Evolutionary conservation across 805 yeast species (phyloP).

Genomic region (Metschnikowia cubensis): DNA sequence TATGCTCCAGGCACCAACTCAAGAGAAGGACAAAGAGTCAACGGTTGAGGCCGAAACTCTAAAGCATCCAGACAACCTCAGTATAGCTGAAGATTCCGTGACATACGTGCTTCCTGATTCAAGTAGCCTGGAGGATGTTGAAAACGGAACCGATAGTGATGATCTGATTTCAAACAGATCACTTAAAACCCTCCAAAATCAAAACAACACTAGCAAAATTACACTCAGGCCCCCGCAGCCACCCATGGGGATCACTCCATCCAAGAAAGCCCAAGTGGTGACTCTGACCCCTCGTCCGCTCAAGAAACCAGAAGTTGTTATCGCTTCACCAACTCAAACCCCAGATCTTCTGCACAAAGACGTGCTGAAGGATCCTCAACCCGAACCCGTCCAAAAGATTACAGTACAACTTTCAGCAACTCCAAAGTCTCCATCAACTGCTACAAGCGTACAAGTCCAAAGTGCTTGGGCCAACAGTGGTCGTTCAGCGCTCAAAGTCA

Average conservation of each 20-base stretch:
- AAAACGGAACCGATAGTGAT: slow-evolving; percentile 13
- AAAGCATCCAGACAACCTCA: neutral
- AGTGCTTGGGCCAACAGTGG: no score
- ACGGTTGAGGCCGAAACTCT: neutral
- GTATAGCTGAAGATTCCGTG: neutral
- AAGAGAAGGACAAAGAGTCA: neutral
- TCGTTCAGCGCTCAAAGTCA: neutral
- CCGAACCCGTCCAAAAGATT: neutral
- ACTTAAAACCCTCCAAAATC: neutral
- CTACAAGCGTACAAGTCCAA: no score
- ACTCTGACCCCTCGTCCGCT: slow-evolving; percentile 13
- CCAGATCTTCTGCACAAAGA: neutral
- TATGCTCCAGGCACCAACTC: slow-evolving; percentile 33
- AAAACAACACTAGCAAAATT: neutral
- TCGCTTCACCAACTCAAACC: neutral
- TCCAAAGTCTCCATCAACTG: neutral
- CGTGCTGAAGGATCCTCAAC: neutral
- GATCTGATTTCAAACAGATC: slow-evolving; percentile 7
- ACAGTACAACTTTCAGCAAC: neutral
- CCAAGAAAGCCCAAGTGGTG: slow-evolving; percentile 7
- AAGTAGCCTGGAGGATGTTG: slow-evolving; percentile 9
- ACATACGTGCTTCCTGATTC: neutral
- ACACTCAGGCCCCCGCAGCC: slow-evolving; percentile 7
- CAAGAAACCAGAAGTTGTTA: neutral
- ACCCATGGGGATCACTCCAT: slow-evolving; percentile 7